Evolutionary conservation across 2,329 filamentous ascomycete species (phyloP), one percentile per base, ranked within the genome.

Genomic region (Colletotrichum ledebouriae): DNA sequence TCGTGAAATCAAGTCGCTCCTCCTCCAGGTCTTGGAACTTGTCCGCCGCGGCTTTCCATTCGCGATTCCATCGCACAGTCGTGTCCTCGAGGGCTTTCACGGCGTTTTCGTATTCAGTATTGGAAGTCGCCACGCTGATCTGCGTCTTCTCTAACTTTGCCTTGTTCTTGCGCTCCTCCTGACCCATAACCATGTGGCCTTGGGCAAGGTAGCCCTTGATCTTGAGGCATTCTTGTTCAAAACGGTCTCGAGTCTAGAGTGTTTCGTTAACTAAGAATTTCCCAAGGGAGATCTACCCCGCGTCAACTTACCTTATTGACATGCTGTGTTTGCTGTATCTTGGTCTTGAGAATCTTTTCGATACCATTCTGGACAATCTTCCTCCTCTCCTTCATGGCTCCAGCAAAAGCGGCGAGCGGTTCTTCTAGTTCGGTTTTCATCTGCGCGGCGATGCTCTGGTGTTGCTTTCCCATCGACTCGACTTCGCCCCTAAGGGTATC

Each of bases 121-220:
- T 98, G 69, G 94, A 94, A 7, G 90, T 90, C 0, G 94, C 94
- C 67, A 99, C 87, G 75, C 94, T 97, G 74, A 98, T 96, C 78
- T 99, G 96, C 1, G 96, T 98, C 86, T 99, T 99, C 80, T 99
- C 96, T 49, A 99, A 87, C 81, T 97, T 98, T 22, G 95, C 94
- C 82, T 99, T 99, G 80, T 99, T 99, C 82, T 97, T 98, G 33
- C 96, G 90, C 83, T 99, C 96, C 78, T 99, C 96, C 75, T 99
- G 96, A 13, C 96, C 96, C 96, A 99, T 99, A 66, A 99, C 96
- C 96, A 99, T 99, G 78, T 99, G 97, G 10, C 96, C 96, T 80
- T 99, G 96, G 4, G 97, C 96, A 4, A 99, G 88, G 76, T 99
- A 99, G 44, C 96, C 96, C 81, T 99, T 99, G 79, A 99, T 98